Conservation (phyloP, 768 basidiomycete species). For the Lactifluus subvellereus region DNA sequence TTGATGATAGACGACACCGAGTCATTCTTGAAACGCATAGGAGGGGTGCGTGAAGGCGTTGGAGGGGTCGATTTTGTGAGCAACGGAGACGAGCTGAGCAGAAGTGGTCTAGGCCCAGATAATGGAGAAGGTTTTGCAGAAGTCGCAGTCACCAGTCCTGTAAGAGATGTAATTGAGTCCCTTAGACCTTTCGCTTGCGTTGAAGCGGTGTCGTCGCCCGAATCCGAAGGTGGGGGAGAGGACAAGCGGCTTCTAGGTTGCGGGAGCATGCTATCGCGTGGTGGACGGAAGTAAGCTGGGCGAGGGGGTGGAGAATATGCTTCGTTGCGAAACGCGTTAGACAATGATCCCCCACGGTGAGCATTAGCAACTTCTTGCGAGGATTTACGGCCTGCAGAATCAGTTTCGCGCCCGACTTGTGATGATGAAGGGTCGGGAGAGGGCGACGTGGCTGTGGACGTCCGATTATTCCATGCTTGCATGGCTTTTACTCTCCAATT, state of each 20-base stretch:
- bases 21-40: conserved; percentile 35
- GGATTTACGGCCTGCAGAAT: neutral
- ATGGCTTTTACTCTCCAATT: conserved; percentile 69
- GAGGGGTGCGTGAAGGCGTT: conserved; percentile 23
- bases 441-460: conserved; percentile 20
- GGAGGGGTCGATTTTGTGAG: conserved; percentile 24
- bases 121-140: conserved; percentile 38
- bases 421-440: conserved; percentile 20
- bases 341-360: conserved; percentile 39
- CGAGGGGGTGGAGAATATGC: conserved; percentile 50
- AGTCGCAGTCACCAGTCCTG: conserved; percentile 28
- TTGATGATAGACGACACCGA: conserved; percentile 58
- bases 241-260: conserved; percentile 25
- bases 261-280: conserved; percentile 49
- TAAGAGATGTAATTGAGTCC: conserved; percentile 41
- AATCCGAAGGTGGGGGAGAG: conserved; percentile 10
- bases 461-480: conserved; percentile 30
- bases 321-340: conserved; percentile 33
- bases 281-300: conserved; percentile 52
- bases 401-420: conserved; percentile 5
- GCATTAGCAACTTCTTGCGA: conserved; percentile 12
- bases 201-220: conserved; percentile 32
- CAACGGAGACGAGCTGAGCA: conserved; percentile 45
- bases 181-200: conserved; percentile 37
- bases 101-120: conserved; percentile 57